Conservation (phyloP, 306 rosid genomes). For the Boehmeria nivea region DNA sequence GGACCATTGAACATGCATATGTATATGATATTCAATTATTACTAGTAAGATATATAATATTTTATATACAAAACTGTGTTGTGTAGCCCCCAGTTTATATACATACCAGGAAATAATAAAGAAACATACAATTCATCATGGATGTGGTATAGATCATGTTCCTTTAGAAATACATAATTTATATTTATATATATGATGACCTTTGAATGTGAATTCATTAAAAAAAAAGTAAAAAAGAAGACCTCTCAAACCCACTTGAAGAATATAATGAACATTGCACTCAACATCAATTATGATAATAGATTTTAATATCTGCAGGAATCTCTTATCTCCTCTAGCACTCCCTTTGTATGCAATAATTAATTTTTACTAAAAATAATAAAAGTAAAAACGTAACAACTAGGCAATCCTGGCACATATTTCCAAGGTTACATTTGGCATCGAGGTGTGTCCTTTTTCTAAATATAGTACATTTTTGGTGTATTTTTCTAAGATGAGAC, state of each 20-base stretch:
- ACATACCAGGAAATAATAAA: constrained; percentile 4
- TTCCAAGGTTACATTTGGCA: not conserved
- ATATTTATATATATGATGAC: not conserved
- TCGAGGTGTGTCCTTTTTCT: not conserved
- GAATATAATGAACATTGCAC: constrained; percentile 1
- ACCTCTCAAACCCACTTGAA: not conserved
- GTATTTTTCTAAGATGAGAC: too few species aligned
- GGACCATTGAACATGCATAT: too few species aligned
- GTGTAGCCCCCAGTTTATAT: too few species aligned
- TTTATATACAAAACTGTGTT: too few species aligned
- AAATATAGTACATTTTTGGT: not conserved
- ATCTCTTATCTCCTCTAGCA: not conserved
- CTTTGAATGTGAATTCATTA: constrained; percentile 1
- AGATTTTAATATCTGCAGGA: constrained; percentile 7
- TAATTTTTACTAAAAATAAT: not conserved
- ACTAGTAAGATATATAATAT: too few species aligned
- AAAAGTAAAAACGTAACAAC: not conserved
- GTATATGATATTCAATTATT: too few species aligned
- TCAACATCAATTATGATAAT: not conserved
- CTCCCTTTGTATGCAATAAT: not conserved
- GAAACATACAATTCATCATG: not conserved
- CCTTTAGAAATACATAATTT: not conserved
- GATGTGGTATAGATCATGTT: not conserved
- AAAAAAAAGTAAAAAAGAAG: not conserved
- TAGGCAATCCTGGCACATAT: constrained; percentile 4